Conservation (phyloP, 495 filamentous ascomycete genomes). For the Aspergillus bridgeri region DNA sequence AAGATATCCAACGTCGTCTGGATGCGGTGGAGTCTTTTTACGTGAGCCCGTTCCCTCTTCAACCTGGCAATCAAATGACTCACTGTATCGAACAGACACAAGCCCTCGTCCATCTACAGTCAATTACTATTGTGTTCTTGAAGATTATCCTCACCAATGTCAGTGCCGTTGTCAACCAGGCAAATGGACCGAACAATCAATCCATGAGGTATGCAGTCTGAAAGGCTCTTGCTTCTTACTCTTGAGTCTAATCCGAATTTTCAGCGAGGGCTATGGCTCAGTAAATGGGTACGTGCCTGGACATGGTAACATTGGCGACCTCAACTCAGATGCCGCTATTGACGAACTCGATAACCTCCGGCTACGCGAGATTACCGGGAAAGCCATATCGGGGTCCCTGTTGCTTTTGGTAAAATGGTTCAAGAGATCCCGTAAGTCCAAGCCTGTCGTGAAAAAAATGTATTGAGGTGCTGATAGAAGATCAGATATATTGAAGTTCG, state of each 20-base stretch:
- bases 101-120: constrained; percentile 81
- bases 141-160: constrained; percentile 84
- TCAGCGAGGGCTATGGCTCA: constrained; percentile 30
- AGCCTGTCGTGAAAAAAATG: neutral
- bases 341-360: constrained; percentile 80
- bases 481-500: constrained; percentile 87
- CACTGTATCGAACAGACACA: constrained; percentile 48
- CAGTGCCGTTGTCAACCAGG: constrained; percentile 56
- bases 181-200: constrained; percentile 43
- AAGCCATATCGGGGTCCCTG: constrained; percentile 83
- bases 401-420: constrained; percentile 93
- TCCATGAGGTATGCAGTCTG: constrained; percentile 29
- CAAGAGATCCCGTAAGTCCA: constrained; percentile 79
- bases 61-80: constrained; percentile 3
- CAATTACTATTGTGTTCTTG: constrained; percentile 87
- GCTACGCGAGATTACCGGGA: constrained; percentile 79
- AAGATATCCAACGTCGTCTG: constrained; percentile 60
- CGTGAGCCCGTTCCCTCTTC: constrained; percentile 48
- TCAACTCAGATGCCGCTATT: constrained; percentile 38
- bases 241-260: constrained; percentile 11
- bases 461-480: constrained; percentile 17
- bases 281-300: constrained; percentile 31
- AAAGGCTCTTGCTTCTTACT: neutral
- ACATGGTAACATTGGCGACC: constrained; percentile 25
- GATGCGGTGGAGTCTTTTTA: constrained; percentile 80